Evolutionary conservation across 441 rosid species (phyloP), one percentile per base, ranked within the genome.

Genomic region (Populus hybrid): DNA sequence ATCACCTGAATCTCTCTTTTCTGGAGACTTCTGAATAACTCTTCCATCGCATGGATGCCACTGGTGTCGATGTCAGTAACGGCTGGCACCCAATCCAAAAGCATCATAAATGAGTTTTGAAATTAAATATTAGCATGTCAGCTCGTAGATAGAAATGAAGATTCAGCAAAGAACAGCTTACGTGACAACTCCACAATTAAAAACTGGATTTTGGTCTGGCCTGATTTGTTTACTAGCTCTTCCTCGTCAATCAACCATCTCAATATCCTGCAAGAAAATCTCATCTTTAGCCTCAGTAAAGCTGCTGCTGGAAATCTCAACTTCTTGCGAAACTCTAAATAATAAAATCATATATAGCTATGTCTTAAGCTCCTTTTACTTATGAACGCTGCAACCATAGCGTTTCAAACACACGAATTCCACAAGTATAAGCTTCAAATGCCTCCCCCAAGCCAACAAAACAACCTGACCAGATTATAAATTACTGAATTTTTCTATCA

Each of bases 21-120:
- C 75, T 82, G 70, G 18, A 94, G 97, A 80, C 91, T 86, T 77
- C 84, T 86, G 75, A 83, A 53, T 73, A 93, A 66, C 75, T 91
- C 97, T 86, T 94, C 91, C 42, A 94, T 70, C 26, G 93, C 93
- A 74, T 90, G 95, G 80, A 93, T 90, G 76, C 98, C 98, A 35
- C 97, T 94, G 71, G 97, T 93, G 83, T 91, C 98, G 7, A 91
- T 94, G 80, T 94, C 98, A 21, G 94, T 94, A 63, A 94, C 92
- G 32, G 98, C 96, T 94, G 89, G 3, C 81, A 71, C 21, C 10
- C 6, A 69, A 57, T 4, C 24, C 1, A 21, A 57, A 35, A 30
- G 65, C 70, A 53, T 53, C 61, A 18, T 6, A 18, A 53, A 53
- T 53, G n/a, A 53, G 61, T 53, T 18, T 16, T 53, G 61, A 18